These are phyloP conservation scores for Penicillium sp. DNA, from an alignment of 2,329 filamentous ascomycete species.

Conservation along the genomic window DNA sequence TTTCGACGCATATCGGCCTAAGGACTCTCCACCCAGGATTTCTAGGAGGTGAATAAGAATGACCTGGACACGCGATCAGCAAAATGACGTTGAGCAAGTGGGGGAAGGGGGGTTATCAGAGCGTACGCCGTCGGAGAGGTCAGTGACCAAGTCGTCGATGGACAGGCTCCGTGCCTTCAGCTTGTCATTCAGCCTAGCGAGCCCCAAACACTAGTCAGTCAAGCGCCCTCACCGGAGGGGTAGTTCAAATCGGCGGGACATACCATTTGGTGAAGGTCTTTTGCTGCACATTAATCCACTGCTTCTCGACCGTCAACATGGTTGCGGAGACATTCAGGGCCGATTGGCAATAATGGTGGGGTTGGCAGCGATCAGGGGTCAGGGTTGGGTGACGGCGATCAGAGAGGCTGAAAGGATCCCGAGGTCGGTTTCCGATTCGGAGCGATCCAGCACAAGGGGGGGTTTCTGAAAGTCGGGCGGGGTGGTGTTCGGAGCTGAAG, in stretches of 20 bases:
- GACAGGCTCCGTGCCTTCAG: conserved; percentile 74
- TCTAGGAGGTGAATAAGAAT: conserved; percentile 96
- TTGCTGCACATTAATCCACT: conserved; percentile 80
- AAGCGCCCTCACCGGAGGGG: not conserved
- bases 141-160: conserved; percentile 82
- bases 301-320: conserved; percentile 58
- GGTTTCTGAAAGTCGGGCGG: conserved; percentile 1
- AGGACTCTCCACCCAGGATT: conserved; percentile 89
- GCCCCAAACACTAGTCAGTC: not conserved
- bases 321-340: conserved; percentile 36
- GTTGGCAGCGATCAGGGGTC: conserved; percentile 9
- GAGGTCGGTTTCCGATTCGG: conserved; percentile 12
- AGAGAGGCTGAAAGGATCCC: conserved; percentile 4
- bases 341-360: conserved; percentile 18
- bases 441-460: conserved; percentile 8
- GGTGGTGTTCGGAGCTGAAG: conserved; percentile 7
- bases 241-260: conserved; percentile 2
- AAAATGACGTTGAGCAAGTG: not conserved
- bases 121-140: conserved; percentile 91
- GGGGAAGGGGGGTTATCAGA: conserved; percentile 1
- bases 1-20: conserved; percentile 94
- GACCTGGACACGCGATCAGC: conserved; percentile 57
- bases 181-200: conserved; percentile 87
- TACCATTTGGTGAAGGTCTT: conserved; percentile 99
- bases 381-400: conserved; percentile 2